Evolutionary conservation across 2,329 filamentous ascomycete genomes (phyloP).

Genomic region (Colletotrichum gigasporum): DNA sequence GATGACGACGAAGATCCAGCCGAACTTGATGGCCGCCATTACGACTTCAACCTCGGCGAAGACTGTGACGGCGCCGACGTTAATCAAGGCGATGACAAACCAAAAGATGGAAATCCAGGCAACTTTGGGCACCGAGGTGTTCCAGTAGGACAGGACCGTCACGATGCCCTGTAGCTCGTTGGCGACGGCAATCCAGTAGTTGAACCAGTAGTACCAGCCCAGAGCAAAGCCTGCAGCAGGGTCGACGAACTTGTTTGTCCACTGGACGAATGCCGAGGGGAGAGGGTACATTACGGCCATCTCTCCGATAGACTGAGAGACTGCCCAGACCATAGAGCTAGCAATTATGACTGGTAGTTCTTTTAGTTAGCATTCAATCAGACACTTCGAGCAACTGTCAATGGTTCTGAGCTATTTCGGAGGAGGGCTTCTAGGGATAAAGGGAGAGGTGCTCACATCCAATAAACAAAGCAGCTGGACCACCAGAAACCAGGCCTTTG

Average conservation of each 20-base stretch:
- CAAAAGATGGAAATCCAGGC: slow-evolving; percentile 53
- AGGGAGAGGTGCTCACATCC: slow-evolving; percentile 43
- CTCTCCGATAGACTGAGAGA: slow-evolving; percentile 55
- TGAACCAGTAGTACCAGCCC: slow-evolving; percentile 58
- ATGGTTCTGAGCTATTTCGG: too few species aligned
- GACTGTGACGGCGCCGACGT: slow-evolving; percentile 50
- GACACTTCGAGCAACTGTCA: too few species aligned
- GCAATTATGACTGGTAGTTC: slow-evolving; percentile 39
- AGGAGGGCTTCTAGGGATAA: too few species aligned
- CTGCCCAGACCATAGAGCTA: slow-evolving; percentile 55
- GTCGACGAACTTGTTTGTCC: slow-evolving; percentile 54
- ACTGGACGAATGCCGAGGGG: slow-evolving; percentile 56
- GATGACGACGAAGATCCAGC: slow-evolving; percentile 57
- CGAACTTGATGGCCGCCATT: slow-evolving; percentile 53
- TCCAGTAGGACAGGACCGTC: slow-evolving; percentile 55
- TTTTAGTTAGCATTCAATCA: too few species aligned
- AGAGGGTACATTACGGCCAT: slow-evolving; percentile 57
- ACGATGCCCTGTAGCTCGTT: slow-evolving; percentile 51
- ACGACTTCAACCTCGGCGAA: slow-evolving; percentile 57
- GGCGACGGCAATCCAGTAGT: slow-evolving; percentile 53
- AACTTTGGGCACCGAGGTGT: slow-evolving; percentile 48
- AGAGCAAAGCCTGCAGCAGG: slow-evolving; percentile 52
- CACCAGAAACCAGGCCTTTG: slow-evolving; percentile 47
- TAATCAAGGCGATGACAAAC: slow-evolving; percentile 47
- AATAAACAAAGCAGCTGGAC: slow-evolving; percentile 53